These are phyloP conservation scores for Pulveroboletus sp. DNA, from an alignment of 768 basidiomycete genomes.

Conservation along the genomic window DNA sequence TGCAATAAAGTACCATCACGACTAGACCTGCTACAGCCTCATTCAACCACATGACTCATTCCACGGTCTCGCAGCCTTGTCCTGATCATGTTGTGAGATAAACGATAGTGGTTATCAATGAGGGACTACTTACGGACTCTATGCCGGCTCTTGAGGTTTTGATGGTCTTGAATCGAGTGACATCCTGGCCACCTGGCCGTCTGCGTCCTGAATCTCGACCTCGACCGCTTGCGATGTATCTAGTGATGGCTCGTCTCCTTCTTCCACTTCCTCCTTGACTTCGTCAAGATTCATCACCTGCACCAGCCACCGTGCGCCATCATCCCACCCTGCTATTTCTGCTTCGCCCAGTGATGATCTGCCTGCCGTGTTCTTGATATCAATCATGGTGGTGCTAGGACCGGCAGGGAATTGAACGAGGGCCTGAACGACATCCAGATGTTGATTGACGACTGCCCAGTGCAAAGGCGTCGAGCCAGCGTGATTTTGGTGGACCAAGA, in stretches of 20 bases:
- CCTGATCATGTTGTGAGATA: background rate
- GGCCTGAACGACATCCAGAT: slow-evolving; percentile 55
- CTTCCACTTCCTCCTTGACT: slow-evolving; percentile 29
- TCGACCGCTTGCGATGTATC: slow-evolving; percentile 45
- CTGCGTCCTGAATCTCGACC: slow-evolving; percentile 69
- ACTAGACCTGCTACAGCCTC: background rate
- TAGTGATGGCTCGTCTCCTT: slow-evolving; percentile 27
- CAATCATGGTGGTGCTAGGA: slow-evolving; percentile 65
- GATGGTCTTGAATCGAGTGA: slow-evolving; percentile 30
- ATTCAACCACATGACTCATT: background rate
- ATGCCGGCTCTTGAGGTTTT: background rate
- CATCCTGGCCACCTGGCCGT: slow-evolving; percentile 65
- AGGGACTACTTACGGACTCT: background rate
- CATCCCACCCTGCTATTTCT: slow-evolving; percentile 75
- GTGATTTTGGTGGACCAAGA: slow-evolving; percentile 30
- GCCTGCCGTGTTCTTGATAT: slow-evolving; percentile 69
- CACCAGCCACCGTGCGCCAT: slow-evolving; percentile 79
- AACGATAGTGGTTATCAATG: too few relatives aligned
- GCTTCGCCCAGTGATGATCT: slow-evolving; percentile 78
- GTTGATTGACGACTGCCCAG: slow-evolving; percentile 86
- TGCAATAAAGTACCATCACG: background rate
- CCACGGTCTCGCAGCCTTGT: too few relatives aligned
- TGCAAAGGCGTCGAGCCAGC: slow-evolving; percentile 83
- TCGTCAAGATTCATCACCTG: slow-evolving; percentile 73
- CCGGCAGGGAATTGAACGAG: slow-evolving; percentile 55